Percentiles rank a stretch among this genome's conserved stretches.
phyloP scores from a whole-genome alignment of 2,329 filamentous ascomycete species.

The Cordyceps fumosorosea region DNA sequence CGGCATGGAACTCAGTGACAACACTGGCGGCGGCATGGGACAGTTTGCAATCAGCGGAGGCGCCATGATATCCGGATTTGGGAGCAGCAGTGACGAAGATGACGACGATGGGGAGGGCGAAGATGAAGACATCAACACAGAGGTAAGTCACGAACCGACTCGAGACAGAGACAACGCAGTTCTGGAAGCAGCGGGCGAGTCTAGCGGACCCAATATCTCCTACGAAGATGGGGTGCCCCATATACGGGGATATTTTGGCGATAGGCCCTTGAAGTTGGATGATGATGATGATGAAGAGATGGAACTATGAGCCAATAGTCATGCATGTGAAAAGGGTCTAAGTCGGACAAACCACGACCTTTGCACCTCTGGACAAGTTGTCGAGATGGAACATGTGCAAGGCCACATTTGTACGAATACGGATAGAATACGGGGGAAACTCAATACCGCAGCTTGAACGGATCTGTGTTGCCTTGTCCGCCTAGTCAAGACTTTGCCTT shows the following conservation, averaged over 20 bases:
- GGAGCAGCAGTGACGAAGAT: conserved; percentile 91
- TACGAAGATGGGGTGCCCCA: conserved; percentile 1
- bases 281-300: conserved; percentile 8
- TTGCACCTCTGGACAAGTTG: background rate
- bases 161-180: conserved; percentile 6
- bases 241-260: conserved; percentile 4
- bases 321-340: background rate
- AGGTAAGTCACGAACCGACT: conserved; percentile 46
- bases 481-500: background rate
- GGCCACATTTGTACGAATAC: conserved; percentile 3
- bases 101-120: conserved; percentile 89
- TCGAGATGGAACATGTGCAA: background rate
- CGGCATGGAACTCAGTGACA: conserved; percentile 60
- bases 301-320: conserved; percentile 7
- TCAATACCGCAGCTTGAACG: conserved; percentile 16
- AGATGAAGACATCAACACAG: conserved; percentile 64
- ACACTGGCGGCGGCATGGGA: conserved; percentile 59
- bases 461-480: conserved; percentile 8
- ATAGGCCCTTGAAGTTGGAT: background rate
- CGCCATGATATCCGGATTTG: conserved; percentile 81
- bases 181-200: background rate
- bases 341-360: background rate
- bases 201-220: background rate
- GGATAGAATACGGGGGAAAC: conserved; percentile 4
- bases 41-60: conserved; percentile 67